phyloP scores from a whole-genome alignment of 2,329 filamentous ascomycete genomes.

The Penicillium palitans region DNA sequence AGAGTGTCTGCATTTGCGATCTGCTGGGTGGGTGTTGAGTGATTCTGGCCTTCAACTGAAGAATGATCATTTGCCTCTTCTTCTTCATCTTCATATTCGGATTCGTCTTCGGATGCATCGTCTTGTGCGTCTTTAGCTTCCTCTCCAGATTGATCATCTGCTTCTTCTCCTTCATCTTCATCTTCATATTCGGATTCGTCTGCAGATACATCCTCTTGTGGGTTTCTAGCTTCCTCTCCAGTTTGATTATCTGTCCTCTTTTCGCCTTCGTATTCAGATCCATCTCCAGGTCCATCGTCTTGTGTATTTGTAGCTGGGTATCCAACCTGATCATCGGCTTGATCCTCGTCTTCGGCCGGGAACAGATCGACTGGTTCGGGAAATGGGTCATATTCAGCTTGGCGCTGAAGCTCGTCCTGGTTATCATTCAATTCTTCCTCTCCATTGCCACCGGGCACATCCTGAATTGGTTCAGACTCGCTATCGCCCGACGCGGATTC shows the following conservation, averaged over 20 bases:
- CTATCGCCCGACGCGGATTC: background rate
- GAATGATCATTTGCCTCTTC: background rate
- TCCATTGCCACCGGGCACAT: background rate
- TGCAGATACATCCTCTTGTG: background rate
- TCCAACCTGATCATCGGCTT: background rate
- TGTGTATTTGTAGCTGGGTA: background rate
- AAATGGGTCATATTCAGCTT: conserved; percentile 1
- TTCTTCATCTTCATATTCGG: background rate
- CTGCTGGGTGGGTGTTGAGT: background rate
- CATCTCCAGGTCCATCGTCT: background rate
- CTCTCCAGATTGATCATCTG: background rate
- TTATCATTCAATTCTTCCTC: background rate
- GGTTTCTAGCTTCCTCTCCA: background rate
- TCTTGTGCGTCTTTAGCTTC: background rate
- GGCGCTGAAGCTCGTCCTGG: background rate
- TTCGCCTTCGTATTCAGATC: background rate
- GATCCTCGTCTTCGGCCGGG: background rate
- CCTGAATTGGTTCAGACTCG: background rate
- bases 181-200: background rate
- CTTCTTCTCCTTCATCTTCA: background rate
- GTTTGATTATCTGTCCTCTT: no score
- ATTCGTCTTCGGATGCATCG: background rate
- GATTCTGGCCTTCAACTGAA: background rate
- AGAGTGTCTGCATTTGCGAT: background rate
- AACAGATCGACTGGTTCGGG: background rate